Conservation (phyloP, 2,329 filamentous ascomycete species). For the Alternaria sp. region DNA sequence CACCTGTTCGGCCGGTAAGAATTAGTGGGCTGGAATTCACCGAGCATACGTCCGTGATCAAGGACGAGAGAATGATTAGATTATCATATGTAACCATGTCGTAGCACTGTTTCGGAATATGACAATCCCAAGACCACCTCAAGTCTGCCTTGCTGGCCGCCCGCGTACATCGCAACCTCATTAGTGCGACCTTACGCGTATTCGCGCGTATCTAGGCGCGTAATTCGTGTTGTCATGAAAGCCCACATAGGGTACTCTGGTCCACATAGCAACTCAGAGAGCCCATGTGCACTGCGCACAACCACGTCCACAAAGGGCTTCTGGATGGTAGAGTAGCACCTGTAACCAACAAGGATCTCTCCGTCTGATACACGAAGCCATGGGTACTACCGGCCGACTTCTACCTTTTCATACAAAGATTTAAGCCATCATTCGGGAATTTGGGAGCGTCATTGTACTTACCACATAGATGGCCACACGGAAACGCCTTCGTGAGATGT, state of each 20-base stretch:
- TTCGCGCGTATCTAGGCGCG: background rate
- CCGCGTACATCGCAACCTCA: background rate
- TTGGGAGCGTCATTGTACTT: background rate
- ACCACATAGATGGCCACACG: constrained; percentile 35
- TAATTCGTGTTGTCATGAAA: background rate
- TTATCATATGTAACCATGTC: background rate
- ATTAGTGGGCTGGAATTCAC: background rate
- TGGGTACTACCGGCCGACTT: background rate
- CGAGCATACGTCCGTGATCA: background rate
- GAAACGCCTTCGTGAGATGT: constrained; percentile 13
- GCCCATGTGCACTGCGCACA: background rate
- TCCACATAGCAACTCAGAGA: background rate
- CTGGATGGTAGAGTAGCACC: background rate
- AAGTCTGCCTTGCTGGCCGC: background rate
- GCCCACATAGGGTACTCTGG: background rate
- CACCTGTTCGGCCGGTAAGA: background rate
- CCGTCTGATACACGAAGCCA: background rate
- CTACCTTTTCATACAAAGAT: background rate
- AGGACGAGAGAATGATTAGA: background rate
- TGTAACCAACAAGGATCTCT: background rate
- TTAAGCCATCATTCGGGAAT: background rate
- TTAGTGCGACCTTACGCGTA: background rate
- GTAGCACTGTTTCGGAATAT: background rate
- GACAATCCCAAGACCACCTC: background rate
- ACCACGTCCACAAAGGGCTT: background rate